Evolutionary conservation across 306 rosid genomes (phyloP), one percentile per base, ranked within the genome.

Genomic region (Ammopiptanthus mongolicus): DNA sequence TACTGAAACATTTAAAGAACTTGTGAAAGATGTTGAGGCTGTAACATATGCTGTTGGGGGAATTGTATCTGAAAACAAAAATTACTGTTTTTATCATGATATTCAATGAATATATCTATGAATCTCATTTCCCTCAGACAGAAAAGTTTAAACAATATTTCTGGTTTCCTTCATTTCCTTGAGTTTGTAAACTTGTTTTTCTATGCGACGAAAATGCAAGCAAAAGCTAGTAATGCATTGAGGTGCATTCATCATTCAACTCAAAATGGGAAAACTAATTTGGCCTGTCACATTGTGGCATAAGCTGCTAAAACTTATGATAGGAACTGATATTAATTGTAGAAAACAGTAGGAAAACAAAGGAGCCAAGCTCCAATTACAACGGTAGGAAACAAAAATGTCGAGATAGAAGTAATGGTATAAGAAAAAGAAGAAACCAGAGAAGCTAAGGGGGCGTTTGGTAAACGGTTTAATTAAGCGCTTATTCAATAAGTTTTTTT

Each of bases 21-120:
- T 90, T 34, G 96, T 94, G 78, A 91, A 91, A 46, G 86, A 21
- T 44, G 82, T 84, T 9, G 91, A 80, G 68, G 90, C 65, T 42
- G 88, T 82, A 68, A 91, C 77, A 85, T 75, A 11, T 62, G 98
- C 98, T 46, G 97, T 94, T 36, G 98, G 97, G n/a, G 89, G 91
- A 67, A 84, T 62, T 34, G 96, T 91, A 83, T 94, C 98, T 94
- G 94, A 80, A 84, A 84, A 77, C 57, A 2, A 23, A 41, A 48
- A 2, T 71, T 15, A 61, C 22, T 57, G 31, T 46, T 64, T 71
- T 78, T 37, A 73, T 19, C 47, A 22, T 47, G 25, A 29, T 17
- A 62, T 63, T n/a, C 48, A 21, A 52, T 13, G 62, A 33, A 25
- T 46, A 69, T 31, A 60, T 6, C 18, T 11, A 12, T 36, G 39